Percentiles rank a stretch among this genome's conserved stretches.
Evolutionary conservation across 2,329 filamentous ascomycete genomes (phyloP).

Genomic region (Curvularia verruculosa): DNA sequence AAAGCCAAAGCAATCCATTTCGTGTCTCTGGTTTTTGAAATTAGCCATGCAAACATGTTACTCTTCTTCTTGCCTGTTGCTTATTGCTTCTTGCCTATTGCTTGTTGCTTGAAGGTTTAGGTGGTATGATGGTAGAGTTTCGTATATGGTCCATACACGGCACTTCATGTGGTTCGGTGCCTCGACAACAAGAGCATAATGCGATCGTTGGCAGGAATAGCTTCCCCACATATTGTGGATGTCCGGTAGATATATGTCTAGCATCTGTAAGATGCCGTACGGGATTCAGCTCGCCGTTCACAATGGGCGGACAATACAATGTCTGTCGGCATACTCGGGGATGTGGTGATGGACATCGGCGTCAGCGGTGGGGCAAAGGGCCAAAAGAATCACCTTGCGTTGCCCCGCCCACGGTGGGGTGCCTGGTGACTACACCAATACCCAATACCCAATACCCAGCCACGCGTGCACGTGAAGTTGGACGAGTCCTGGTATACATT

Average conservation of each 20-base stretch:
- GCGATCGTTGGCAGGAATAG: conserved; percentile 51
- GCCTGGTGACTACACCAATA: conserved; percentile 2
- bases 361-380: conserved; percentile 12
- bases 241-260: conserved; percentile 49
- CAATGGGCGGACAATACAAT: not conserved
- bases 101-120: not conserved
- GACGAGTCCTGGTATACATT: not conserved
- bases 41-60: too few species aligned
- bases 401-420: conserved; percentile 15
- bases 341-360: not conserved
- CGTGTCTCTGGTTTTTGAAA: too few species aligned
- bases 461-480: not conserved
- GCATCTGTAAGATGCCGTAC: conserved; percentile 49
- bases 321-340: conserved; percentile 4
- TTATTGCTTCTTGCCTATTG: too few species aligned
- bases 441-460: not conserved
- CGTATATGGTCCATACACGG: too few species aligned
- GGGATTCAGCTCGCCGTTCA: not conserved
- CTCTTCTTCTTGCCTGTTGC: too few species aligned
- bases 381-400: not conserved
- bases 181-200: not conserved
- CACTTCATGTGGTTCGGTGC: not conserved
- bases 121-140: not conserved
- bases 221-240: conserved; percentile 69
- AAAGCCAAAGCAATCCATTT: not conserved